Base-by-base conservation (phyloP, 192 early-diverging fungal genomes). In the Podila clonocystis region DNA sequence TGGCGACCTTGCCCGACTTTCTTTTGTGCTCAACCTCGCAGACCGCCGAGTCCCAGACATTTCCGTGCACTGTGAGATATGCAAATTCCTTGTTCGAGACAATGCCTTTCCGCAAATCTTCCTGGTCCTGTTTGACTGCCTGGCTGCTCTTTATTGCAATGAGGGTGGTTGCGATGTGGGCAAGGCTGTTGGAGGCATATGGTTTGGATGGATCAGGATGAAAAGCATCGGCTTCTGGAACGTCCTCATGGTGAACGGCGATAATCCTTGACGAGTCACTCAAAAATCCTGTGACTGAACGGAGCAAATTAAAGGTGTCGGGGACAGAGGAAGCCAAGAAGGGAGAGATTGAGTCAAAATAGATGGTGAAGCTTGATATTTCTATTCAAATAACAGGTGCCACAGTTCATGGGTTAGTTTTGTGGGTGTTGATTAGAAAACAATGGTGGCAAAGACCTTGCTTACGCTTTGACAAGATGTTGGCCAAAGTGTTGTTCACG, bases 21-120 rank as follows among this genome's bases (percentile, higher is more conserved):
- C 80, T 58, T 63, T 82, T 85, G 34, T 82, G 74, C 58, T 82
- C 74, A n/a, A 85, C 50, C 6, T 74, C 73, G 31, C 84, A 85
- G 12, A 85, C 73, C 17, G 74, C 74, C 38, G 66, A 71, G 13
- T 82, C 71, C 65, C 72, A 79, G 1, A 52, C 49, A 41, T 85
- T 85, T 0, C 72, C 76, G 55, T 72, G 49, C 0, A 67, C 71
- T 12, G 73, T 70, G 6, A 85, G 60, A 5, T 80, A 80, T 1
- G 24, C 67, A 65, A 82, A 77, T 45, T 74, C 73, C 12, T 68
- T 69, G 12, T 36, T 73, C 0, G 72, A 49, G 0, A 65, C 69
- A 5, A 38, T 29, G 9, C 63, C 68, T 22, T 38, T 59, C 11
- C 67, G 55, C 26, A 62, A 24, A 24, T 70, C 73, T 26, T 71